phyloP scores from a whole-genome alignment of 2,329 filamentous ascomycete genomes.

The Diaporthe velutina region DNA sequence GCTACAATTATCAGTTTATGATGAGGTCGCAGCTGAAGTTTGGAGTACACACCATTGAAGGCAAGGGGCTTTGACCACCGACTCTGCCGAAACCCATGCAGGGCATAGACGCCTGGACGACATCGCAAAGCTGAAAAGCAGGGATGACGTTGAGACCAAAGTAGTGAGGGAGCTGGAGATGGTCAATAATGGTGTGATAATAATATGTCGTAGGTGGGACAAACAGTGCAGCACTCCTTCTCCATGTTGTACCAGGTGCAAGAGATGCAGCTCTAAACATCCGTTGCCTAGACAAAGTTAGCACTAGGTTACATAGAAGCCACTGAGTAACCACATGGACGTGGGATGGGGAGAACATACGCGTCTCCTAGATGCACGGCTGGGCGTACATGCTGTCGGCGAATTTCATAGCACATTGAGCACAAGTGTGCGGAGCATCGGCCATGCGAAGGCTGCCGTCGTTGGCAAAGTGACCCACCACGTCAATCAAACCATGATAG shows the following conservation, averaged over 20 bases:
- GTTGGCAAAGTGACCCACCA: background rate
- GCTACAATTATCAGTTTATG: no score
- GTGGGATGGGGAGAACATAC: background rate
- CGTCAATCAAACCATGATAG: no score
- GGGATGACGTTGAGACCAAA: background rate
- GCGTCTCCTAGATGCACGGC: background rate
- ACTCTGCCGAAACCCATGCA: no score
- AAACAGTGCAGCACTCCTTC: background rate
- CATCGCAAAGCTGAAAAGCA: background rate
- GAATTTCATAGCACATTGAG: background rate
- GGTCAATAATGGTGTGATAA: background rate
- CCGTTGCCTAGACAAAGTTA: background rate
- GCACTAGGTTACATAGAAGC: background rate
- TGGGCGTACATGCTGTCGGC: background rate
- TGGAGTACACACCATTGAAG: no score
- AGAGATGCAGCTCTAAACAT: background rate
- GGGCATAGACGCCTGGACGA: background rate
- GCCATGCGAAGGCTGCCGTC: background rate
- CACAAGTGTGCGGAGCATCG: background rate
- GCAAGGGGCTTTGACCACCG: no score
- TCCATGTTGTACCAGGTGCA: background rate
- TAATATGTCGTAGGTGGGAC: background rate
- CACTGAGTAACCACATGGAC: background rate
- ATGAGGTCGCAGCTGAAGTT: no score
- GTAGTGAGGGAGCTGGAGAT: background rate